Conservation (phyloP, 2,329 filamentous ascomycete species). For the Arthroderma sp. region DNA sequence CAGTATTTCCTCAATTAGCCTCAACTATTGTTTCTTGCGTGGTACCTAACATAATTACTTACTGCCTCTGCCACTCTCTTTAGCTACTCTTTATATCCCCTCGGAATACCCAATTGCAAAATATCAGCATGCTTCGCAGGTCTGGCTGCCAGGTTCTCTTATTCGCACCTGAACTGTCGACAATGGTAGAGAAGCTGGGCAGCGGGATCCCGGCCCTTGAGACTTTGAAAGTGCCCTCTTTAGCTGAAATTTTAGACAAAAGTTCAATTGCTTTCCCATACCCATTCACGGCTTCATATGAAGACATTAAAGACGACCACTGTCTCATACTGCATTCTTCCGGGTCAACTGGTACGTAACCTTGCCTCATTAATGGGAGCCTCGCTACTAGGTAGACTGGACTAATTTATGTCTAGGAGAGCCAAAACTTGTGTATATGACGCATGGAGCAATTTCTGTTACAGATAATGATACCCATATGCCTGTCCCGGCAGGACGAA, state of each 20-base stretch:
- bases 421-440: not conserved
- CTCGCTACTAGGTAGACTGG: not conserved
- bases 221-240: not conserved
- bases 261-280: not conserved
- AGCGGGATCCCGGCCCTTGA: not conserved
- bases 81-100: not conserved
- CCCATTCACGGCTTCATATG: not conserved
- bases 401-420: not conserved
- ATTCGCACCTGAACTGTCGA: not conserved
- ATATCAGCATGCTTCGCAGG: not conserved
- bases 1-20: not conserved
- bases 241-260: not conserved
- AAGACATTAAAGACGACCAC: not conserved
- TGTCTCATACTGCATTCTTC: constrained; percentile 2
- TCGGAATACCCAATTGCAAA: not conserved
- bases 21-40: not conserved
- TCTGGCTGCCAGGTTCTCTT: not conserved
- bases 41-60: not conserved
- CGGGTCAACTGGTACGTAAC: not conserved
- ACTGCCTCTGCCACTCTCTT: not conserved
- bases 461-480: constrained; percentile 1
- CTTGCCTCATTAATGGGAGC: too few relatives aligned
- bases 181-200: not conserved
- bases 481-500: not conserved
- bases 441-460: not conserved